phyloP scores from a whole-genome alignment of 106 monocot genomes.

The Chionographis japonica region DNA sequence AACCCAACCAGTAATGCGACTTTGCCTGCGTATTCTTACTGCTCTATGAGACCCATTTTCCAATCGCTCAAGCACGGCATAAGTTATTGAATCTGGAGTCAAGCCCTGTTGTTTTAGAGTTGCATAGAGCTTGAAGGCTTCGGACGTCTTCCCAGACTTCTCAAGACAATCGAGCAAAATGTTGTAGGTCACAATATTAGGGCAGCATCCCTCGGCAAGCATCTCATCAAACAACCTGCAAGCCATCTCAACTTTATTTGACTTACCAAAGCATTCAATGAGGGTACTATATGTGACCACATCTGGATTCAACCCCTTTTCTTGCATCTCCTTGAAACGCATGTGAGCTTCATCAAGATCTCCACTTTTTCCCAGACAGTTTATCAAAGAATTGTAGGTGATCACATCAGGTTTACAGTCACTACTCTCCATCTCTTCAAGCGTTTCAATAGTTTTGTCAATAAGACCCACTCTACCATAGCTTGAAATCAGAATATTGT shows the following conservation, averaged over 20 bases:
- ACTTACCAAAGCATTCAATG: conserved; percentile 96
- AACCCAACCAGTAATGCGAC: conserved; percentile 74
- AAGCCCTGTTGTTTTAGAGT: conserved; percentile 66
- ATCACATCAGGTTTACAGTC: conserved; percentile 86
- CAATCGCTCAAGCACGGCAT: conserved; percentile 66
- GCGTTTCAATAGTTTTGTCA: conserved; percentile 54
- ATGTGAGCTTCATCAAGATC: conserved; percentile 93
- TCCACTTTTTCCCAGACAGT: conserved; percentile 83
- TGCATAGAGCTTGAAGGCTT: conserved; percentile 69
- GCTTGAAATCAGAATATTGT: conserved; percentile 89
- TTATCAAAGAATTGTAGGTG: conserved; percentile 96
- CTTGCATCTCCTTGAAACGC: conserved; percentile 91
- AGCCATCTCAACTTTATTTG: conserved; percentile 80
- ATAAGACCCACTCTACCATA: conserved; percentile 69
- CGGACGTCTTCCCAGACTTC: conserved; percentile 57
- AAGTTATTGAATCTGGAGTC: conserved; percentile 87
- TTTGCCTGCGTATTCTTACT: conserved; percentile 43
- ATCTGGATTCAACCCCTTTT: conserved; percentile 87
- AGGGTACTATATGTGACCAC: conserved; percentile 90
- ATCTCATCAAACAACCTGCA: conserved; percentile 91
- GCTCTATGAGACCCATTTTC: conserved; percentile 44
- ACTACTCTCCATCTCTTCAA: conserved; percentile 79
- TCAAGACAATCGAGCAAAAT: conserved; percentile 92
- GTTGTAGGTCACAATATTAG: conserved; percentile 97
- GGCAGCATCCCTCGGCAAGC: conserved; percentile 68